Evolutionary conservation across 768 basidiomycete species (phyloP).

Genomic region (Albatrellus ellisii): DNA sequence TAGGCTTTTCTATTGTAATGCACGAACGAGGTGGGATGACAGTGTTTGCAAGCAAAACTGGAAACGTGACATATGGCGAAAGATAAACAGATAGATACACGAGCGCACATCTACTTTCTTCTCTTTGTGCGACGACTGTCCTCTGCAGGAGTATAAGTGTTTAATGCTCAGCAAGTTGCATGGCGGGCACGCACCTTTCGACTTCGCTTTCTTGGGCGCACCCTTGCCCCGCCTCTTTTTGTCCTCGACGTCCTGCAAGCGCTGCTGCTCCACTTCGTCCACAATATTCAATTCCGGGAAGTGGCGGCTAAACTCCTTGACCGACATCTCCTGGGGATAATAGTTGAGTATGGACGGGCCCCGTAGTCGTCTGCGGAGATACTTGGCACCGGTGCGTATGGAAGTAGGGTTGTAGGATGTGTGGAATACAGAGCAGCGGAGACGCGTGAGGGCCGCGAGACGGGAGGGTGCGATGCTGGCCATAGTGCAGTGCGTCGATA

Average conservation of each 20-base stretch:
- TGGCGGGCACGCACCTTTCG: constrained; percentile 34
- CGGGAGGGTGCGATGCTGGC: constrained; percentile 33
- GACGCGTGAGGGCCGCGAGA: constrained; percentile 44
- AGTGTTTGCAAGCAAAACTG: too few species aligned
- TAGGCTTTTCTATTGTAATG: too few species aligned
- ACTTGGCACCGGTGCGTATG: constrained; percentile 82
- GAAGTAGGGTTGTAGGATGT: constrained; percentile 80
- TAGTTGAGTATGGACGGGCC: constrained; percentile 83
- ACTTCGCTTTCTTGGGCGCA: constrained; percentile 68
- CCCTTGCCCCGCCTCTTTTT: constrained; percentile 71
- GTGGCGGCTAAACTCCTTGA: constrained; percentile 33
- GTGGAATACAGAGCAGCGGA: constrained; percentile 69
- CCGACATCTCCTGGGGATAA: constrained; percentile 53
- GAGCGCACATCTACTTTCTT: constrained; percentile 27
- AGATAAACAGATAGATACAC: too few species aligned
- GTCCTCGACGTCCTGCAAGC: constrained; percentile 54
- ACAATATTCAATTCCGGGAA: constrained; percentile 28
- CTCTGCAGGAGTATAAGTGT: constrained; percentile 19
- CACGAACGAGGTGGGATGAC: too few species aligned
- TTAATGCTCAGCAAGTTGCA: neutral
- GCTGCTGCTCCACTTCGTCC: constrained; percentile 53
- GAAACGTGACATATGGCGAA: too few species aligned
- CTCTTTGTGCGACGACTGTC: constrained; percentile 39
- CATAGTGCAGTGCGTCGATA: constrained; percentile 18
- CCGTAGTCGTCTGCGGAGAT: constrained; percentile 67